Base-by-base conservation (phyloP, 1,139 yeast genomes). In the Taphrina deformans region DNA sequence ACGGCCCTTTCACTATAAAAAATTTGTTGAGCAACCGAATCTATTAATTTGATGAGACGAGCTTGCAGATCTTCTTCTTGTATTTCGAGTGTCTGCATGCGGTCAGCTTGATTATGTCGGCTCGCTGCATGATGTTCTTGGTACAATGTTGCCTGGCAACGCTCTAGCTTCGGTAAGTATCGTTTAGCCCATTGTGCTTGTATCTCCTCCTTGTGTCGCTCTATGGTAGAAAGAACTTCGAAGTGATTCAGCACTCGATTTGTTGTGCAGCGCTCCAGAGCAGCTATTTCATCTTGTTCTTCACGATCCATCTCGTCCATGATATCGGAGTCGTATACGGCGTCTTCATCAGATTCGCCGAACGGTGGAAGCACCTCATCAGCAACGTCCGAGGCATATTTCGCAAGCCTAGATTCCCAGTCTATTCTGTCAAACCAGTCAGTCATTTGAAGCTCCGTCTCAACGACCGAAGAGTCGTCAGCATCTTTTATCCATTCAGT, bases 401-500 rank as follows among this genome's bases (percentile, higher is more conserved):
- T 38, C 6, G 56, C n/a, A 3, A 52, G 44, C 21, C 52, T 18
- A 2, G 33, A 2, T 26, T 48, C 52, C 52, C 52, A 48, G 10
- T 48, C 52, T 6, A 48, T 48, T 18, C 52, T 48, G 27, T 48
- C 35, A 48, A 48, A 48, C 52, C 52, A 48, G 26, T 48, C 52
- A 7, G 52, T 44, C 27, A 44, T 9, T 23, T 44, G 48, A 10
- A 44, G 5, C 4, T 21, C 48, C 10, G 10, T 44, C 48, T 44
- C 48, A 5, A 9, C 48, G 10, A n/a, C n/a, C 12, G 26, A 9
- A 2, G 48, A 1, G n/a, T 21, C 27, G 9, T 1, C 24, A 18
- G 18, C 27, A 44, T 44, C 27, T 5, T 10, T 21, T 4, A 7
- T 6, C 48, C 48, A 44, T 21, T 44, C 48, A 7, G 21, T 7